Conservation (phyloP, 768 basidiomycete species). For the Boletus sensibilis region DNA sequence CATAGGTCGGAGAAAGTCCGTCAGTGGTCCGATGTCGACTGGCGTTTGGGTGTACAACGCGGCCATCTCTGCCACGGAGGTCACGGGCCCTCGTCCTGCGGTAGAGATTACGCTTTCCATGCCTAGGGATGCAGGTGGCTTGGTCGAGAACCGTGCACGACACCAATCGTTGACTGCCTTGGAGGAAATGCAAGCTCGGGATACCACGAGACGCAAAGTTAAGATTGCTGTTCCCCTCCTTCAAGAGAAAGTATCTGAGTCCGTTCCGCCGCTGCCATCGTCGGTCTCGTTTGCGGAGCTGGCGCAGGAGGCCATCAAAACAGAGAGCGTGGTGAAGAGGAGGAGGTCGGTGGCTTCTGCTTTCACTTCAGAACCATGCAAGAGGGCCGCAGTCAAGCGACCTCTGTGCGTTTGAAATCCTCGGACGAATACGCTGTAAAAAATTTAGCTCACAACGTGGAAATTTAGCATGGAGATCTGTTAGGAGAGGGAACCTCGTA, state of each 20-base stretch:
- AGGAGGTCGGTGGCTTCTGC: slow-evolving; percentile 5
- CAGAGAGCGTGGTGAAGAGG: slow-evolving; percentile 2
- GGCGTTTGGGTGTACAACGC: slow-evolving; percentile 51
- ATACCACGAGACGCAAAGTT: slow-evolving; percentile 10
- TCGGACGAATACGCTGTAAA: background rate
- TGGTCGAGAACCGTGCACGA: slow-evolving; percentile 15
- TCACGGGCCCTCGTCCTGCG: slow-evolving; percentile 13
- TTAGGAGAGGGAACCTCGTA: background rate
- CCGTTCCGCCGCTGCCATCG: background rate
- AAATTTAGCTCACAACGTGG: background rate
- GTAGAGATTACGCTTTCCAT: slow-evolving; percentile 24
- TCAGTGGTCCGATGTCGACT: slow-evolving; percentile 34
- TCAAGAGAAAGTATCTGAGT: background rate
- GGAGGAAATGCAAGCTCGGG: slow-evolving; percentile 14
- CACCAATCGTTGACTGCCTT: slow-evolving; percentile 25
- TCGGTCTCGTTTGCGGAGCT: background rate
- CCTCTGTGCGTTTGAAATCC: slow-evolving; percentile 13
- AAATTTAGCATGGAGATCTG: background rate
- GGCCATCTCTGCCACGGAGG: slow-evolving; percentile 45
- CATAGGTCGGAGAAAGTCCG: slow-evolving; percentile 49
- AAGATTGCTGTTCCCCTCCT: slow-evolving; percentile 21
- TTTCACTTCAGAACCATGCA: slow-evolving; percentile 7
- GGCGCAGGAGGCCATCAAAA: background rate
- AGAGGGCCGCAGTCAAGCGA: slow-evolving; percentile 16
- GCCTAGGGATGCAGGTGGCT: background rate